phyloP scores from a whole-genome alignment of 2,329 filamentous ascomycete genomes.

The Herpomyces periplanetae region DNA sequence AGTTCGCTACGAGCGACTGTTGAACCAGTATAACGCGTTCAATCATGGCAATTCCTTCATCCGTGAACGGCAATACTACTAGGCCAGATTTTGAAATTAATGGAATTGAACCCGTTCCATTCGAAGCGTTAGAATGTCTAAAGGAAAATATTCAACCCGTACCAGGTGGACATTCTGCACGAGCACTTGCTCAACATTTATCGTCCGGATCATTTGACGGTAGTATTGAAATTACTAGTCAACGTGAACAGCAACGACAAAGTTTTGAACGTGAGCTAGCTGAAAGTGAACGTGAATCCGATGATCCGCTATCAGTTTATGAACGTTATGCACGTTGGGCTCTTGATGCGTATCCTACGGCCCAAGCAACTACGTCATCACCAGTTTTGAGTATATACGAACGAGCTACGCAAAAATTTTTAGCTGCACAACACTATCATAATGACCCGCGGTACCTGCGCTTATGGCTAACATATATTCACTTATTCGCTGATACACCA shows the following conservation, averaged over 20 bases:
- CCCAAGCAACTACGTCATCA: slow-evolving; percentile 66
- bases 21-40: too few species aligned
- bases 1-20: too few species aligned
- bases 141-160: slow-evolving; percentile 95
- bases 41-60: too few species aligned
- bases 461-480: slow-evolving; percentile 74
- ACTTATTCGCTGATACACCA: slow-evolving; percentile 64
- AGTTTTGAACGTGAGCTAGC: slow-evolving; percentile 56
- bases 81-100: too few species aligned
- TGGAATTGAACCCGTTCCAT: too few species aligned
- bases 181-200: slow-evolving; percentile 38
- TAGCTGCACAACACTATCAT: slow-evolving; percentile 51
- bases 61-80: too few species aligned
- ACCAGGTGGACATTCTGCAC: slow-evolving; percentile 52
- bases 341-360: slow-evolving; percentile 64
- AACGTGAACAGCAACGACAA: slow-evolving; percentile 40
- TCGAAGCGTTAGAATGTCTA: slow-evolving; percentile 73
- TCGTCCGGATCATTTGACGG: slow-evolving; percentile 10
- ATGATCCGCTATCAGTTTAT: slow-evolving; percentile 78
- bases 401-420: slow-evolving; percentile 60
- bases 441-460: slow-evolving; percentile 80
- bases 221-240: slow-evolving; percentile 16
- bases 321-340: slow-evolving; percentile 95
- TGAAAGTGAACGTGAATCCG: slow-evolving; percentile 38
- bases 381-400: slow-evolving; percentile 60